Percentiles rank a stretch among this genome's conserved stretches.
Conservation (phyloP, 2,329 filamentous ascomycete genomes). For the Magnaporthiopsis incrustans region DNA sequence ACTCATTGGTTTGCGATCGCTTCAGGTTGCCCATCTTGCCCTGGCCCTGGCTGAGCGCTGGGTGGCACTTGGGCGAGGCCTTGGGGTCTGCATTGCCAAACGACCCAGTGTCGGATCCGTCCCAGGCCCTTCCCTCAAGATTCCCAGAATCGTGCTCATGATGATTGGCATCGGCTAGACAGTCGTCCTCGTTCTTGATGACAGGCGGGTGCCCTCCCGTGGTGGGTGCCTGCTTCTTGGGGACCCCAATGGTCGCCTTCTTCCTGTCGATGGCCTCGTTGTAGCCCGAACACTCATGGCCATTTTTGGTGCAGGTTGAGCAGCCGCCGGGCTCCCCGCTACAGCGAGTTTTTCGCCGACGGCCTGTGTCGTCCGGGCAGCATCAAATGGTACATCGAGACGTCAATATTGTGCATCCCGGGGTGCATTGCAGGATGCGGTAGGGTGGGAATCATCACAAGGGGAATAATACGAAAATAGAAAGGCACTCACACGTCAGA, state of each 20-base stretch:
- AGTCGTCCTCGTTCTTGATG: slow-evolving; percentile 9
- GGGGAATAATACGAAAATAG: not conserved
- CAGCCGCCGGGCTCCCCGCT: slow-evolving; percentile 65
- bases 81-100: slow-evolving; percentile 20
- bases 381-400: not conserved
- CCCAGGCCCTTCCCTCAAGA: slow-evolving; percentile 18
- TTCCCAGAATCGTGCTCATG: slow-evolving; percentile 25
- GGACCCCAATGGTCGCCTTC: slow-evolving; percentile 17
- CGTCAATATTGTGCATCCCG: not conserved
- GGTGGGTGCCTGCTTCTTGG: not conserved
- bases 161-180: slow-evolving; percentile 14
- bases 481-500: slow-evolving; percentile 41
- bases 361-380: slow-evolving; percentile 26
- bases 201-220: slow-evolving; percentile 12
- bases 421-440: not conserved
- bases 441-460: not conserved
- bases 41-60: not conserved
- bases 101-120: slow-evolving; percentile 10
- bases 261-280: slow-evolving; percentile 44
- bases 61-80: not conserved
- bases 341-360: slow-evolving; percentile 68
- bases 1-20: slow-evolving; percentile 16
- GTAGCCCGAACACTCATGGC: slow-evolving; percentile 62
- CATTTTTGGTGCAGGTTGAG: slow-evolving; percentile 65
- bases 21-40: not conserved